A percentile compares a stretch with the other conserved stretches of the same genome.
Evolutionary conservation across 208 protist genomes (phyloP).

Genomic region (Trypanosomatidae sp.): DNA sequence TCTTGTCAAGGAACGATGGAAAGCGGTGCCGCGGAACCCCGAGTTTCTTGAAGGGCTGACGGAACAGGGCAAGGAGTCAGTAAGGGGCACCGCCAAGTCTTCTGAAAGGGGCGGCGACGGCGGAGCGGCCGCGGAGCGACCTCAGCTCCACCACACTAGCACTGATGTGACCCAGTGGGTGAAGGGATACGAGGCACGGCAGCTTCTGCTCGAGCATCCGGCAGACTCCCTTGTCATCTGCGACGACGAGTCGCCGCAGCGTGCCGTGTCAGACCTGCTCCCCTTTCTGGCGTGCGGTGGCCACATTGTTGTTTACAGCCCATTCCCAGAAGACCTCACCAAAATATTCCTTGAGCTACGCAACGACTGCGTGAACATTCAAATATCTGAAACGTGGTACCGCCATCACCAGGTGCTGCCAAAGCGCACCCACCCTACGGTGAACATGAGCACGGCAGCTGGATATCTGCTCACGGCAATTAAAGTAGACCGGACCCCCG

Average conservation of each 20-base stretch:
- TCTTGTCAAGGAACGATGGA: slow-evolving; percentile 78
- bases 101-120: not conserved
- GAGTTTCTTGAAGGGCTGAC: slow-evolving; percentile 62
- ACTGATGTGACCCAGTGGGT: slow-evolving; percentile 67
- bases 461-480: slow-evolving; percentile 93
- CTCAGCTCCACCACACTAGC: not conserved
- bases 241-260: slow-evolving; percentile 36
- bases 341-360: slow-evolving; percentile 62
- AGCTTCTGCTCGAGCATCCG: slow-evolving; percentile 48
- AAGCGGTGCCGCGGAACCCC: slow-evolving; percentile 74
- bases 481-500: slow-evolving; percentile 52
- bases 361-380: slow-evolving; percentile 77
- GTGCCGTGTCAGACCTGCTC: slow-evolving; percentile 52
- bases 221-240: slow-evolving; percentile 81
- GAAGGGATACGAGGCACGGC: slow-evolving; percentile 64
- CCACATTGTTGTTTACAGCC: slow-evolving; percentile 88
- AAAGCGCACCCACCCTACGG: slow-evolving; percentile 92
- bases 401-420: slow-evolving; percentile 93
- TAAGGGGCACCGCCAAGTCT: slow-evolving; percentile 5
- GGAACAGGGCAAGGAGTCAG: slow-evolving; percentile 21
- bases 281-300: slow-evolving; percentile 78
- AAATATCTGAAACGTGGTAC: slow-evolving; percentile 93
- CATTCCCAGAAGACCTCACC: slow-evolving; percentile 81
- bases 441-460: slow-evolving; percentile 91
- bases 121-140: slow-evolving; percentile 6